Conservation (phyloP, 2,329 filamentous ascomycete species). For the Beauveria pseudobassiana region DNA sequence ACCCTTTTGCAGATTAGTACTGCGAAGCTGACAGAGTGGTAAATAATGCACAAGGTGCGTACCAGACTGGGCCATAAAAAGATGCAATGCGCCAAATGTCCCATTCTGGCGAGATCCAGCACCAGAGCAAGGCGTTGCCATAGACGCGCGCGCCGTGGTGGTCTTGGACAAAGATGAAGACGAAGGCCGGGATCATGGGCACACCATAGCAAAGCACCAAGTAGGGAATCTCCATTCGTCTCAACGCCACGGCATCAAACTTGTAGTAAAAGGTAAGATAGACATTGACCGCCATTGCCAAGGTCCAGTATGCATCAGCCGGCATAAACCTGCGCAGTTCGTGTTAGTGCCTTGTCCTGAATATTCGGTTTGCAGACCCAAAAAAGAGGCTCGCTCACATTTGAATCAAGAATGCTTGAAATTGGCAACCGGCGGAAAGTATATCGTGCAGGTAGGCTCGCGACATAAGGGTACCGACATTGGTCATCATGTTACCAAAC, state of each 20-base stretch:
- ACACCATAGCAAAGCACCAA: constrained; percentile 63
- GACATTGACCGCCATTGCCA: constrained; percentile 79
- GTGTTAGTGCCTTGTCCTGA: neutral
- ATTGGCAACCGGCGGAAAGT: constrained; percentile 52
- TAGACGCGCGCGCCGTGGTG: constrained; percentile 51
- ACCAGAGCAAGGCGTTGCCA: constrained; percentile 72
- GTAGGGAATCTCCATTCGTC: constrained; percentile 64
- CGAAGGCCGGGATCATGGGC: constrained; percentile 60
- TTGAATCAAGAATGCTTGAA: constrained; percentile 74
- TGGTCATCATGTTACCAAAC: constrained; percentile 72
- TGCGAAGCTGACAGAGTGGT: no score
- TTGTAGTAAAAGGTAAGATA: constrained; percentile 74
- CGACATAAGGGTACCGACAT: constrained; percentile 68
- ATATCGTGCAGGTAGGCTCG: constrained; percentile 46
- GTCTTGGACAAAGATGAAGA: constrained; percentile 57
- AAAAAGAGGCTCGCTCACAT: constrained; percentile 47
- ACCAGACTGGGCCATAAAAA: constrained; percentile 71
- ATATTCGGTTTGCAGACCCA: neutral
- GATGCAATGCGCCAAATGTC: constrained; percentile 64
- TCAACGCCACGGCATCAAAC: constrained; percentile 57
- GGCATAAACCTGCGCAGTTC: constrained; percentile 62
- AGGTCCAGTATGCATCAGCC: constrained; percentile 67
- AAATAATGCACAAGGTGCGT: constrained; percentile 15
- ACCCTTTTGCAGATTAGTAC: constrained; percentile 37
- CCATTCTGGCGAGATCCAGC: constrained; percentile 63